phyloP scores from a whole-genome alignment of 345 rosid species.

The Brassica juncea region DNA sequence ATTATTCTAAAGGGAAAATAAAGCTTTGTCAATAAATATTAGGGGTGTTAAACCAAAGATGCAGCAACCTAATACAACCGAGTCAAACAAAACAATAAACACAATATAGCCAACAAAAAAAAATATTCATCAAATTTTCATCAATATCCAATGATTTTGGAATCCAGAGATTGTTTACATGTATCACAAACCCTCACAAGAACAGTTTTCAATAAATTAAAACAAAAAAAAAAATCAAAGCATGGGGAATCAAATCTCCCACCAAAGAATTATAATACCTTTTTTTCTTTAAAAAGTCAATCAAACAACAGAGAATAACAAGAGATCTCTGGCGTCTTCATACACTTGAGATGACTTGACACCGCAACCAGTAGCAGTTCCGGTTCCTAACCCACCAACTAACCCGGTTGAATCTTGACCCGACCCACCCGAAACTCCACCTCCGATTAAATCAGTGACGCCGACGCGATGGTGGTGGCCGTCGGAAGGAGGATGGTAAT shows the following conservation, averaged over 20 bases:
- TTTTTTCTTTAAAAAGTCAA: background rate
- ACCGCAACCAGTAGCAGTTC: constrained; percentile 5
- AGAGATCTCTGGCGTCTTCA: constrained; percentile 31
- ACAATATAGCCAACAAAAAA: background rate
- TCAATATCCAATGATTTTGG: background rate
- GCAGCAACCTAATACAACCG: constrained; percentile 26
- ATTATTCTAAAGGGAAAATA: background rate
- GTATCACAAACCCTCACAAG: constrained; percentile 14
- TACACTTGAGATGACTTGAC: constrained; percentile 22
- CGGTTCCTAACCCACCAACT: constrained; percentile 5
- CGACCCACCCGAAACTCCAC: constrained; percentile 25
- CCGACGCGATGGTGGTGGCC: constrained; percentile 40
- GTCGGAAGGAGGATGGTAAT: constrained; percentile 72
- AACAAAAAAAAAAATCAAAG: too few species aligned
- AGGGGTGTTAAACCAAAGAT: constrained; percentile 19
- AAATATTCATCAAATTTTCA: constrained; percentile 6
- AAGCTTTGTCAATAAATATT: background rate
- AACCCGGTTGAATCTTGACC: constrained; percentile 39
- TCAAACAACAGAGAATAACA: constrained; percentile 42
- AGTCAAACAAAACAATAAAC: background rate
- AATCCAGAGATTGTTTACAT: background rate
- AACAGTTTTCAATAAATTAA: constrained; percentile 9
- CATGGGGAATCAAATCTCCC: too few species aligned
- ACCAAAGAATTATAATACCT: background rate
- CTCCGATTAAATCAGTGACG: constrained; percentile 21